phyloP scores from a whole-genome alignment of 768 basidiomycete genomes.

The Polyporus arcularius region DNA sequence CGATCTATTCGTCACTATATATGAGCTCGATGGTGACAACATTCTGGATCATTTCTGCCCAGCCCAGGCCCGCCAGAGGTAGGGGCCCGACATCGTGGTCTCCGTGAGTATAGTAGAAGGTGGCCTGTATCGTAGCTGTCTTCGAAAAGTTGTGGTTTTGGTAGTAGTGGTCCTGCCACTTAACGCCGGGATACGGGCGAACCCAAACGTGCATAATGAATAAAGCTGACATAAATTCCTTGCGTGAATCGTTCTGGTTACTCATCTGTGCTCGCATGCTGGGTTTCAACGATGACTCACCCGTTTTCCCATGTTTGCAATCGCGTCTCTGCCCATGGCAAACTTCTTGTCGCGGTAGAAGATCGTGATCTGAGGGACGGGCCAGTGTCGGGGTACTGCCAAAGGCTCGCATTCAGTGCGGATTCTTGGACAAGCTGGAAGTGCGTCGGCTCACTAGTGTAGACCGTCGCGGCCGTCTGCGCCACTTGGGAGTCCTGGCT shows the following conservation, averaged over 20 bases:
- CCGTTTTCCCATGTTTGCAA: background rate
- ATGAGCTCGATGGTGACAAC: background rate
- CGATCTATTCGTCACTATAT: background rate
- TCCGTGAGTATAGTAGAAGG: background rate
- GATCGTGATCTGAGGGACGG: background rate
- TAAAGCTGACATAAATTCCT: background rate
- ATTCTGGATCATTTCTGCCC: background rate
- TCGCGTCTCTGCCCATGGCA: background rate
- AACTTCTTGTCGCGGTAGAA: background rate
- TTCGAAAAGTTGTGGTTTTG: background rate
- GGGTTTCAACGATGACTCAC: background rate
- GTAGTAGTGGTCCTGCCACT: background rate
- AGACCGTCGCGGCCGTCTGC: too few species aligned
- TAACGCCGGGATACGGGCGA: background rate
- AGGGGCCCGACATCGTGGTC: background rate
- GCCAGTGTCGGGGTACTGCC: background rate
- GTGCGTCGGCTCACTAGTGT: too few species aligned
- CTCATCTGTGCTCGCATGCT: background rate
- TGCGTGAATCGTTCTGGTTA: too few species aligned
- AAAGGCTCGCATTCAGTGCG: too few species aligned
- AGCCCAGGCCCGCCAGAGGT: background rate
- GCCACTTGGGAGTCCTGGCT: too few species aligned
- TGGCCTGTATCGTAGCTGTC: background rate
- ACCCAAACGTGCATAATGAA: background rate
- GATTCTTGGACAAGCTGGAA: too few species aligned